These are phyloP conservation scores for Ogataea trehaloabstinens DNA, from an alignment of 805 yeast species.

Conservation along the genomic window DNA sequence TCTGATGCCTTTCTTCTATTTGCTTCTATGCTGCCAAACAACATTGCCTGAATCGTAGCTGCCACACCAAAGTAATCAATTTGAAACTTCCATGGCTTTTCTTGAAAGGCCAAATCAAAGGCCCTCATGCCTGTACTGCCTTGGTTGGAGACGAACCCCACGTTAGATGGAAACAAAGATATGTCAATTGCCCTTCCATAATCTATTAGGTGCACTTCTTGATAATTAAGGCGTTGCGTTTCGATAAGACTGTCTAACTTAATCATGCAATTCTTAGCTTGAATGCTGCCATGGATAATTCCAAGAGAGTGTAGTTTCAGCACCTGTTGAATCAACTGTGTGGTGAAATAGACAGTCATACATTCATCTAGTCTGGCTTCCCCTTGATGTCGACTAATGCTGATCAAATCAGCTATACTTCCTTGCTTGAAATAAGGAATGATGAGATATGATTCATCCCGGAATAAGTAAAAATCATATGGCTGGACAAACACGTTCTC, in stretches of 20 bases:
- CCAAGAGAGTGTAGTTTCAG: slow-evolving; percentile 61
- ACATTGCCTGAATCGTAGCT: slow-evolving; percentile 63
- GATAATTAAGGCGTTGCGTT: slow-evolving; percentile 14
- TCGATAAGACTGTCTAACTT: slow-evolving; percentile 37
- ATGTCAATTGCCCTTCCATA: slow-evolving; percentile 81
- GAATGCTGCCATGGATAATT: slow-evolving; percentile 81
- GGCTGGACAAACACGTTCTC: slow-evolving; percentile 37
- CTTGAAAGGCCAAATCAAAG: slow-evolving; percentile 64
- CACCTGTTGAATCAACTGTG: slow-evolving; percentile 60
- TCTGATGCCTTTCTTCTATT: slow-evolving; percentile 36
- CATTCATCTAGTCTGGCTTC: slow-evolving; percentile 51
- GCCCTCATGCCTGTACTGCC: slow-evolving; percentile 58
- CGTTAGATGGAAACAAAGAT: slow-evolving; percentile 47
- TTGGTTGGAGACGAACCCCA: slow-evolving; percentile 60
- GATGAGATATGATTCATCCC: slow-evolving; percentile 68
- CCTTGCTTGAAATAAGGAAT: slow-evolving; percentile 69
- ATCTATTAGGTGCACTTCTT: slow-evolving; percentile 52
- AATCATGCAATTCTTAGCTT: slow-evolving; percentile 84
- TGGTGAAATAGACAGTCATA: slow-evolving; percentile 58
- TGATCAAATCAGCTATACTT: slow-evolving; percentile 67
- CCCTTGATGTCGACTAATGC: slow-evolving; percentile 37
- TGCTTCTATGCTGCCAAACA: slow-evolving; percentile 52
- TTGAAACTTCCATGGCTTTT: slow-evolving; percentile 70
- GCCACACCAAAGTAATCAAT: slow-evolving; percentile 86
- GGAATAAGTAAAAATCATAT: slow-evolving; percentile 50